These are phyloP conservation scores for Scenedesmus sp. DNA, from an alignment of 163 green algal genomes.

Conservation along the genomic window DNA sequence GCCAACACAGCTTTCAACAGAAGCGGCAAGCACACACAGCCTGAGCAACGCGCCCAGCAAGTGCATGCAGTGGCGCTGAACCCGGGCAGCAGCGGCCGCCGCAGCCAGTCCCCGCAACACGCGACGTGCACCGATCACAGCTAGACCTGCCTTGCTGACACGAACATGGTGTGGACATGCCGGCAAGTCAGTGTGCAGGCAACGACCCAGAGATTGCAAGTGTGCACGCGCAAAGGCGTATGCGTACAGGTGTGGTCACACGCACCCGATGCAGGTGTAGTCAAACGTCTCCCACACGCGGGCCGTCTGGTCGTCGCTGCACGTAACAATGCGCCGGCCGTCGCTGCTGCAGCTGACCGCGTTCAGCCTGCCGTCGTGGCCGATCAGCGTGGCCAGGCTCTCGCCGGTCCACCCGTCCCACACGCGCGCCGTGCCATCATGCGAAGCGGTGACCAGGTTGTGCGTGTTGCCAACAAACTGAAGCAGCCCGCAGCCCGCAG, in stretches of 20 bases:
- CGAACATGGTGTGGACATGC: not conserved
- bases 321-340: constrained; percentile 66
- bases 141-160: not conserved
- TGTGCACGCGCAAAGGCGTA: too few species aligned
- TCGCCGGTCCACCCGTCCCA: constrained; percentile 60
- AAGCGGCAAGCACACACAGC: too few species aligned
- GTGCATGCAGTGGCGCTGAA: not conserved
- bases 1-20: too few species aligned
- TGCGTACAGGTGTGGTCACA: too few species aligned
- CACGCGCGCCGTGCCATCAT: constrained; percentile 51
- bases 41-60: too few species aligned
- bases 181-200: too few species aligned
- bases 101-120: too few species aligned
- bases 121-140: not conserved
- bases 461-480: constrained; percentile 43
- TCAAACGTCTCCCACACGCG: constrained; percentile 77
- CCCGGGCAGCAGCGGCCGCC: too few species aligned
- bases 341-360: constrained; percentile 59
- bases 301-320: constrained; percentile 72
- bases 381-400: constrained; percentile 60
- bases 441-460: constrained; percentile 23
- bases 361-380: constrained; percentile 71
- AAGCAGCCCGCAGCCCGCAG: not conserved
- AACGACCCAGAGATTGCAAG: too few species aligned
- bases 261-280: constrained; percentile 61